These are phyloP conservation scores for Plasmodium vivax DNA, from an alignment of 169 alveolate species.

Conservation along the genomic window DNA sequence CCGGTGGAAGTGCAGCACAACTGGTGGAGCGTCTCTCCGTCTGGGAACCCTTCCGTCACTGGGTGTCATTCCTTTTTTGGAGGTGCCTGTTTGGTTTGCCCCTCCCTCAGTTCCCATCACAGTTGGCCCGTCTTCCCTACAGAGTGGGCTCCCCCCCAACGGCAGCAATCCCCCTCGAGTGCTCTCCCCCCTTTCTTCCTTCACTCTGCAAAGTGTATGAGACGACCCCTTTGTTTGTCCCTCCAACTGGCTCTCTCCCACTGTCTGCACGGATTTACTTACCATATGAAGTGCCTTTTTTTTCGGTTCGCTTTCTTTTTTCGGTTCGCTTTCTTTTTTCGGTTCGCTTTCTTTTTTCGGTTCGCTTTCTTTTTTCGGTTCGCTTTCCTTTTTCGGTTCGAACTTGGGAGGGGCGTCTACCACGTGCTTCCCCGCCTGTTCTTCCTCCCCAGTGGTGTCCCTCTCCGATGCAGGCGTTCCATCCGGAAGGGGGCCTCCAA, in stretches of 20 bases:
- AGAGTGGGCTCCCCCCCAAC: neutral
- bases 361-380: neutral
- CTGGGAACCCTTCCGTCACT: neutral
- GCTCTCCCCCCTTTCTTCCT: neutral
- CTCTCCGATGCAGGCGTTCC: neutral
- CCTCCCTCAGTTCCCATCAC: neutral
- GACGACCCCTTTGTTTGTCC: neutral
- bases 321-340: neutral
- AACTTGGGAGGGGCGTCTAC: neutral
- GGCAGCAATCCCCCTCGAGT: neutral
- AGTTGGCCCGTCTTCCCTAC: neutral
- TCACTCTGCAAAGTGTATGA: neutral
- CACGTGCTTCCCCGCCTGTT: neutral
- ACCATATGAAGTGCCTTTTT: neutral
- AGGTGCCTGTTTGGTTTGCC: neutral
- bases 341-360: too few species aligned
- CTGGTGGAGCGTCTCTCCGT: neutral
- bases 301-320: neutral
- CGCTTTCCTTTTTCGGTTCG: neutral
- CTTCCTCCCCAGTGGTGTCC: neutral
- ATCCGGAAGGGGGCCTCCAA: neutral
- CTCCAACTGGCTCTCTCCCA: neutral
- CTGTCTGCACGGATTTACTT: neutral
- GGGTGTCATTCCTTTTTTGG: neutral
- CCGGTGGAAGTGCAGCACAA: neutral